phyloP scores from a whole-genome alignment of 2,329 filamentous ascomycete species.

The Graphilbum ipis-grandicollis region DNA sequence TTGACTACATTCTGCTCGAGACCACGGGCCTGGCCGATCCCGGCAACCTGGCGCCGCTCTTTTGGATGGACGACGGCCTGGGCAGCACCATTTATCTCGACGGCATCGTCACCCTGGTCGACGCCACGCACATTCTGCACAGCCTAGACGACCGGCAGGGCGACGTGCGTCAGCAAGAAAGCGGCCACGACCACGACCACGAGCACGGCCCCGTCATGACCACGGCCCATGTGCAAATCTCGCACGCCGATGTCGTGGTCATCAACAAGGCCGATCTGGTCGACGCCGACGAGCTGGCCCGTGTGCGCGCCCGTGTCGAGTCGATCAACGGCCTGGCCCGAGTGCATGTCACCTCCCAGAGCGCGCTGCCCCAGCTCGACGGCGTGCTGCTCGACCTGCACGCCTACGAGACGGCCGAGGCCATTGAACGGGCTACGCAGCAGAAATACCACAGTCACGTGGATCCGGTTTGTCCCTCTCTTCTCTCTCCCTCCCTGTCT shows the following conservation, averaged over 20 bases:
- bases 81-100: constrained; percentile 93
- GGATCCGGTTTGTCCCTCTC: constrained; percentile 45
- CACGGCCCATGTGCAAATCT: constrained; percentile 90
- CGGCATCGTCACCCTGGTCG: constrained; percentile 88
- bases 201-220: constrained; percentile 56
- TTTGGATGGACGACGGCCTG: constrained; percentile 94
- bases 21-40: constrained; percentile 92
- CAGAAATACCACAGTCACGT: constrained; percentile 63
- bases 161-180: constrained; percentile 32
- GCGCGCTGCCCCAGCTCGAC: constrained; percentile 64
- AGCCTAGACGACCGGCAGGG: constrained; percentile 58
- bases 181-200: constrained; percentile 29
- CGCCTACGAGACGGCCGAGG: constrained; percentile 72
- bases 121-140: constrained; percentile 79
- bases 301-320: constrained; percentile 51
- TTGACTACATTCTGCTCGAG: constrained; percentile 95
- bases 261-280: constrained; percentile 91
- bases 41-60: constrained; percentile 84
- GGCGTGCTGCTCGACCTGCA: constrained; percentile 79
- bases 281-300: constrained; percentile 46
- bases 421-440: constrained; percentile 52
- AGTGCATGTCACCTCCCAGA: constrained; percentile 65
- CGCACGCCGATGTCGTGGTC: constrained; percentile 86
- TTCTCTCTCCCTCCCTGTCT: neutral
- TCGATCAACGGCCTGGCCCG: constrained; percentile 85